Conservation (phyloP, 1,139 yeast genomes). For the Pneumocystis jirovecii region DNA sequence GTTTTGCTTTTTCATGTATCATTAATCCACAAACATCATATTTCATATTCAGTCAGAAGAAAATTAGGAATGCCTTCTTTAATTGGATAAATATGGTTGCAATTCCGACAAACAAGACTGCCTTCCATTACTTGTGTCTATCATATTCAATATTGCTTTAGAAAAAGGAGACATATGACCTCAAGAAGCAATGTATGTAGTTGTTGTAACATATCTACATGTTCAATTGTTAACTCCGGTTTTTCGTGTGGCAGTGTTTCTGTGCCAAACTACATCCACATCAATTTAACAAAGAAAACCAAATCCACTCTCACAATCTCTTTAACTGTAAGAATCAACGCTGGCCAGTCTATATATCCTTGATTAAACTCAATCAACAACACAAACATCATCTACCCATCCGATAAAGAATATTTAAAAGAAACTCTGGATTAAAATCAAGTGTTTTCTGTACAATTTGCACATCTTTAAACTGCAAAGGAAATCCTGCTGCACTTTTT, state of each 20-base stretch:
- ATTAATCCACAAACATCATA: neutral
- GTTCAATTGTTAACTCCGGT: slow-evolving; percentile 42
- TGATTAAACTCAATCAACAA: neutral
- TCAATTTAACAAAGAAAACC: slow-evolving; percentile 23
- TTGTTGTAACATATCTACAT: slow-evolving; percentile 39
- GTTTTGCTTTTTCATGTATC: neutral
- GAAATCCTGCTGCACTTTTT: slow-evolving; percentile 60
- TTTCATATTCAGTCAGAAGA: slow-evolving; percentile 70
- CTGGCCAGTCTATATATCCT: neutral
- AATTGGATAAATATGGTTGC: slow-evolving; percentile 76
- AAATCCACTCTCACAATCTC: slow-evolving; percentile 19
- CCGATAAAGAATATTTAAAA: slow-evolving; percentile 62
- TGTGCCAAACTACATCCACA: slow-evolving; percentile 40
- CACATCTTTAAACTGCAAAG: slow-evolving; percentile 58
- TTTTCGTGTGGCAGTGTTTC: slow-evolving; percentile 44
- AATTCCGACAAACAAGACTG: slow-evolving; percentile 70
- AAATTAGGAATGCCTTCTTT: slow-evolving; percentile 91
- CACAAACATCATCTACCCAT: slow-evolving; percentile 30
- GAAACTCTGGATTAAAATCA: slow-evolving; percentile 72
- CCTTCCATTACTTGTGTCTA: slow-evolving; percentile 72
- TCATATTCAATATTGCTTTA: slow-evolving; percentile 1
- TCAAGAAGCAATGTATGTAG: slow-evolving; percentile 62
- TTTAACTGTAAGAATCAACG: slow-evolving; percentile 19
- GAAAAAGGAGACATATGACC: slow-evolving; percentile 44
- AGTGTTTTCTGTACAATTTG: slow-evolving; percentile 61